Evolutionary conservation across 2,329 filamentous ascomycete genomes (phyloP), one percentile per base, ranked within the genome.

Genomic region (Cladosporium sp.): DNA sequence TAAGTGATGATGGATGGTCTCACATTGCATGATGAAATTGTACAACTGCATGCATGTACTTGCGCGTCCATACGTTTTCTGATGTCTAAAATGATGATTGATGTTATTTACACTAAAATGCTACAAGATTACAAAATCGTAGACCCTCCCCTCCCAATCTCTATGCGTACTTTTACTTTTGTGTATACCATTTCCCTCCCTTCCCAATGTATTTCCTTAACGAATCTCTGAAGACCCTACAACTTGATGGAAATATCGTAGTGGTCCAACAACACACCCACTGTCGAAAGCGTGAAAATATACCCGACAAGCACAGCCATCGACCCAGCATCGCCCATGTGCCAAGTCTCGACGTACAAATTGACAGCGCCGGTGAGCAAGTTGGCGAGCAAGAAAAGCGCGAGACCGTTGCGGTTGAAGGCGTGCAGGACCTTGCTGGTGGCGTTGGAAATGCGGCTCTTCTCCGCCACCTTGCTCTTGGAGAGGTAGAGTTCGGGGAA

Each of bases 321-420:
- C 0, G 90, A 82, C 50, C 73, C 68, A 3, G 78, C 61, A 7
- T 81, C 79, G 4, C 76, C 77, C 56, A 86, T 82, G 64, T 92
- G 80, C 57, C 97, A 70, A 2, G 93, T 99, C 34, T 85, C 84
- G 49, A 97, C 69, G 3, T 84, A 88, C 77, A 99, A 76, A 67
- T 99, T 99, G 48, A 97, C 85, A 13, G 89, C 65, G 0, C 93
- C 93, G 1, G 93, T 99, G 55, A 96, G 70, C 41, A 99, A 70
- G 64, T 99, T 99, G 2, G 93, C 91, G 32, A 91, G 64, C 52
- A 99, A 69, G 65, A 99, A 99, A 1, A 97, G 70, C 1, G 82
- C 83, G 41, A 99, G 73, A 0, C 93, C 91, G 61, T 96, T 96
- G 48, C 86, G 80, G 66, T 99, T 99, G 65, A 86, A 95, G 0